phyloP scores from a whole-genome alignment of 768 basidiomycete genomes.

The Russula compacta region DNA sequence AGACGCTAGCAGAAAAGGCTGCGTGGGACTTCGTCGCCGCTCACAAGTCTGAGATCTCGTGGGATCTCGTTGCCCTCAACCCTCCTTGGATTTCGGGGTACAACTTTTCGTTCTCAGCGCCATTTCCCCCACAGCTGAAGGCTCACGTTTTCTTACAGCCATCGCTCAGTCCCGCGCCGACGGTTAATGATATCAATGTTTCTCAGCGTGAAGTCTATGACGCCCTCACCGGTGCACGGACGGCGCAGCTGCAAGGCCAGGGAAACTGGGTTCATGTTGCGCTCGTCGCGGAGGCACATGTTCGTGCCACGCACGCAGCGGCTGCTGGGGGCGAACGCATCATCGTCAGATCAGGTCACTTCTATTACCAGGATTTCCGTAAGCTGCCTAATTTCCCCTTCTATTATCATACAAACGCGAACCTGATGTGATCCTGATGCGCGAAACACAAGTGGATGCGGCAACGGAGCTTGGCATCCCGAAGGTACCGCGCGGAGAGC shows the following conservation, averaged over 20 bases:
- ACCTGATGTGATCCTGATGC: not conserved
- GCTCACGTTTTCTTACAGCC: slow-evolving; percentile 18
- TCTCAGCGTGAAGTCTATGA: slow-evolving; percentile 9
- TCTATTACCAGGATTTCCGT: slow-evolving; percentile 11
- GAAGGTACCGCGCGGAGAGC: slow-evolving; percentile 6
- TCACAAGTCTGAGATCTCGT: too few species aligned
- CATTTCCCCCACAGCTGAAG: not conserved
- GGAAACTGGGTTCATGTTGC: slow-evolving; percentile 5
- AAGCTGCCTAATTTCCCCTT: not conserved
- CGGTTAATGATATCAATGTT: slow-evolving; percentile 6
- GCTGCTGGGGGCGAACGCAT: slow-evolving; percentile 12
- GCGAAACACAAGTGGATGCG: not conserved
- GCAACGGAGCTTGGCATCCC: slow-evolving; percentile 8
- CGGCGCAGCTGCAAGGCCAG: not conserved
- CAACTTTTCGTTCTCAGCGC: too few species aligned
- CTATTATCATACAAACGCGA: not conserved
- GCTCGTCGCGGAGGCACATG: slow-evolving; percentile 5
- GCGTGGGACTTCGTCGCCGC: too few species aligned
- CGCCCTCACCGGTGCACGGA: not conserved
- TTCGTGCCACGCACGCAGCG: not conserved
- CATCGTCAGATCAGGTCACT: slow-evolving; percentile 2
- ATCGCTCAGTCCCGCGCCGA: slow-evolving; percentile 22
- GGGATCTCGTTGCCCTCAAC: too few species aligned
- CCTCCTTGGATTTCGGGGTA: too few species aligned
- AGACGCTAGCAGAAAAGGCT: too few species aligned